Evolutionary conservation across 108 stramenopile genomes (phyloP).

Genomic region (Aureococcus anophagefferens): DNA sequence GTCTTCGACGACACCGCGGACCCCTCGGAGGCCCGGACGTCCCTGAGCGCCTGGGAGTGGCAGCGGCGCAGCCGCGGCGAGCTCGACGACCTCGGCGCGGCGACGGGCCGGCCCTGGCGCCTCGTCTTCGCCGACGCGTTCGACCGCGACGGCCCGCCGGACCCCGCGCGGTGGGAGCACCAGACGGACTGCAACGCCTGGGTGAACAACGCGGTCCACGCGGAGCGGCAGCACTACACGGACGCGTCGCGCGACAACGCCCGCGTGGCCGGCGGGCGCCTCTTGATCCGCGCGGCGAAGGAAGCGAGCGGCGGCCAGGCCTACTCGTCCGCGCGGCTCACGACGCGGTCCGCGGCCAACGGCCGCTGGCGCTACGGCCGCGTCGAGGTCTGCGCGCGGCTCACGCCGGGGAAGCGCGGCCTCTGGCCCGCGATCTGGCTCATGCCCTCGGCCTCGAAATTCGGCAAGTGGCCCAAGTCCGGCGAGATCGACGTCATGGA

Average conservation of each 20-base stretch:
- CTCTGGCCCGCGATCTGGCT: slow-evolving; percentile 42
- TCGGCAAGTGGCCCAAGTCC: slow-evolving; percentile 34
- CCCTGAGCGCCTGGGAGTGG: background rate
- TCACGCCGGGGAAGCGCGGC: slow-evolving; percentile 22
- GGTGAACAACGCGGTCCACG: slow-evolving; percentile 22
- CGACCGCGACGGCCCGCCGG: background rate
- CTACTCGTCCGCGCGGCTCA: slow-evolving; percentile 25
- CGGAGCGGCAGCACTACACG: slow-evolving; percentile 21
- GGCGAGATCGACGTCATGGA: slow-evolving; percentile 48
- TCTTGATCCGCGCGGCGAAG: slow-evolving; percentile 20
- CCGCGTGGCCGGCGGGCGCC: slow-evolving; percentile 16
- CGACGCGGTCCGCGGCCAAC: slow-evolving; percentile 12
- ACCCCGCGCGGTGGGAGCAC: background rate
- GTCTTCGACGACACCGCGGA: background rate
- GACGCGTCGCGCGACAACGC: slow-evolving; percentile 20
- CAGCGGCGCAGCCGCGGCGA: background rate
- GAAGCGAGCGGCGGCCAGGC: background rate
- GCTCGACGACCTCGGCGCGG: background rate
- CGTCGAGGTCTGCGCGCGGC: slow-evolving; percentile 23
- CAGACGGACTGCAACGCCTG: slow-evolving; percentile 12
- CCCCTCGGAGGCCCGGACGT: background rate
- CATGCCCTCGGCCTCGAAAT: slow-evolving; percentile 16
- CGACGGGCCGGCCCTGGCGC: background rate
- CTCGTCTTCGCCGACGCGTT: background rate
- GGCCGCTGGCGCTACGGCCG: slow-evolving; percentile 24